Evolutionary conservation across 2,329 filamentous ascomycete genomes (phyloP).

Genomic region (Sphaerostilbella broomeana): DNA sequence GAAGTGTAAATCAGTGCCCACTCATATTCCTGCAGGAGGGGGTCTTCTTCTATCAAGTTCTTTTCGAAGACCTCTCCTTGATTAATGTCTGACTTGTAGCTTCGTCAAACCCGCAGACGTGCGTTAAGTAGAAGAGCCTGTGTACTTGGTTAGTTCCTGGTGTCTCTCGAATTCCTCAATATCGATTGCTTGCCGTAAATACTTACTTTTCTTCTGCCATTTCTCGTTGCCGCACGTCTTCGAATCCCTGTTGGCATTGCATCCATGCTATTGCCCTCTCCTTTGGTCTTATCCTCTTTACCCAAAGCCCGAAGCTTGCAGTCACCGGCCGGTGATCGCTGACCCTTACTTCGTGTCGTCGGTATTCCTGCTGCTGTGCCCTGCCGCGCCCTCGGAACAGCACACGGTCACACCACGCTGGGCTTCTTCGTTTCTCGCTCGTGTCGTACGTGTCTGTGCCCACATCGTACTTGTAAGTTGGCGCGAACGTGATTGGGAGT

Average conservation of each 20-base stretch:
- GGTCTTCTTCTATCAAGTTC: too few relatives aligned
- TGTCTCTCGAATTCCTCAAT: neutral
- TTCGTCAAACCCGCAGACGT: conserved; percentile 48
- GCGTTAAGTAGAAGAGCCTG: conserved; percentile 46
- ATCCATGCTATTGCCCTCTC: conserved; percentile 63
- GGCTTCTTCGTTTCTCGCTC: conserved; percentile 87
- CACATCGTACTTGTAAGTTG: conserved; percentile 98
- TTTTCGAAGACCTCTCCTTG: conserved; percentile 32
- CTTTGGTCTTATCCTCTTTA: conserved; percentile 72
- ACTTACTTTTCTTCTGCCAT: conserved; percentile 72
- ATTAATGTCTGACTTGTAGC: conserved; percentile 43
- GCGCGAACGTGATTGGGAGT: conserved; percentile 81
- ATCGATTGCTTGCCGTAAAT: neutral
- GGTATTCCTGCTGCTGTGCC: conserved; percentile 83
- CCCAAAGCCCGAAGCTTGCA: conserved; percentile 70
- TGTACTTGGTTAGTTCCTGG: conserved; percentile 7
- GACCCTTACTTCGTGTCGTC: conserved; percentile 79
- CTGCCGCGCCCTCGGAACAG: conserved; percentile 77
- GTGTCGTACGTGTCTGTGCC: conserved; percentile 91
- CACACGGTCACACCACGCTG: conserved; percentile 93
- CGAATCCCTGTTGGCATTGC: conserved; percentile 67
- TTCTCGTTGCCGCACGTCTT: conserved; percentile 62
- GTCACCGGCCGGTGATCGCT: conserved; percentile 93
- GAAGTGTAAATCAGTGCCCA: conserved; percentile 7
- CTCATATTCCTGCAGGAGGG: conserved; percentile 19